Base-by-base conservation (phyloP, 768 basidiomycete genomes). In the Paxillus involutus region DNA sequence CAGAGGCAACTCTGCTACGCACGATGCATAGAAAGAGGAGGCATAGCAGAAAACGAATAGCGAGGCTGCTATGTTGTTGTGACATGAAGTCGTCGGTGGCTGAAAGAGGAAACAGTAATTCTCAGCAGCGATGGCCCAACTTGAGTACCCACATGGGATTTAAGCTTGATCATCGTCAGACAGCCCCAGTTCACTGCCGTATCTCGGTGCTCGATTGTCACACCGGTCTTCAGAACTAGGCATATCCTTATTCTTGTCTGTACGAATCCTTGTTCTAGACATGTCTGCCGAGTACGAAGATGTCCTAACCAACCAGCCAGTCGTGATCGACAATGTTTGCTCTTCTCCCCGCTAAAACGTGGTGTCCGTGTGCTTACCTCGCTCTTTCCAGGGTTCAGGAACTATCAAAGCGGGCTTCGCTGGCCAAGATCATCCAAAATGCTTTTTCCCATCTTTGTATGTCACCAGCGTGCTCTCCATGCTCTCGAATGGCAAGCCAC, bases 321-420 rank as follows among this genome's bases (percentile, higher is more conserved):
- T 98, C 54, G 96, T 98, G 60, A 97, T 98, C 66, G 96, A 98
- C 80, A 98, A 98, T 76, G 95, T 96, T 59, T 61, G 87, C 40
- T 32, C 52, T 14, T 59, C 48, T 49, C 47, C 56, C 53, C 52
- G 57, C 53, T 6, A 63, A 55, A 53, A 60, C 66, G 57, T 63
- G 46, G 40, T 59, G 43, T 57, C 48, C 53, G 59, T 57, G 55
- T 62, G 66, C 64, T 63, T 59, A 65, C 59, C 59, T 53, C 57
- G 55, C 50, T 53, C 47, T 33, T 46, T 54, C n/a, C 70, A 98
- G 94, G 97, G 97, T 57, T 97, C 96, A 52, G 97, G 97, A 29
- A 94, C 93, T 21, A 96, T 99, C 71, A 99, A 98, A 73, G 97
- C 97, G 56, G 97, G 97, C 39, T 99, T 99, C 69, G 97, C 97